These are phyloP conservation scores for Trichoderma sp. DNA, from an alignment of 2,329 filamentous ascomycete species.

Conservation along the genomic window DNA sequence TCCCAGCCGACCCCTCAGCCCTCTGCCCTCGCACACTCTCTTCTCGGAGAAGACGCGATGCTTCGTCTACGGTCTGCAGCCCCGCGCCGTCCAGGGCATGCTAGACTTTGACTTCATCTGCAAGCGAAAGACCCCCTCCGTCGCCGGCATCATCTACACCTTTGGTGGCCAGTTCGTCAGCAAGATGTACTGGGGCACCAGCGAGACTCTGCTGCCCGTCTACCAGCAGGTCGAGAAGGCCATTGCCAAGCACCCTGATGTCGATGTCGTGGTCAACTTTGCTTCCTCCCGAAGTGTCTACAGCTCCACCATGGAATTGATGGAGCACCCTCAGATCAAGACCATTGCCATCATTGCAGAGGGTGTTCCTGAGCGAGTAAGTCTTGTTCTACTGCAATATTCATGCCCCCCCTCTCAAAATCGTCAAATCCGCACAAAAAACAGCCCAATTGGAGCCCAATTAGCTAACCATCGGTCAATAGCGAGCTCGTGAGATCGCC, in stretches of 20 bases:
- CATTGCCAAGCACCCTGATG: constrained; percentile 93
- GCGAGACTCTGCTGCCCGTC: constrained; percentile 96
- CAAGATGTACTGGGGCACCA: constrained; percentile 99
- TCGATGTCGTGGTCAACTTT: constrained; percentile 99
- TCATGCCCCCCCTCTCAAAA: neutral
- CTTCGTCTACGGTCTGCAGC: constrained; percentile 99
- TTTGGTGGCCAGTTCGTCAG: constrained; percentile 99
- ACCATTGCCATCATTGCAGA: constrained; percentile 99
- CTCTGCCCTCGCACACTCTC: constrained; percentile 83
- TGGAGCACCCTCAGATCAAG: constrained; percentile 96
- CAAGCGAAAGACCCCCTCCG: constrained; percentile 95
- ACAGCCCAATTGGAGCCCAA: constrained; percentile 31
- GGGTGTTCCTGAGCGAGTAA: constrained; percentile 95
- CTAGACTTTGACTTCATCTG: constrained; percentile 99
- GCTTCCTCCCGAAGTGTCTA: constrained; percentile 98
- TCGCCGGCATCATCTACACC: constrained; percentile 99
- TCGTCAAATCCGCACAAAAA: neutral
- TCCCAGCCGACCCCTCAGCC: constrained; percentile 89
- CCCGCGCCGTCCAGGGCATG: constrained; percentile 88
- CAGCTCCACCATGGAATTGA: constrained; percentile 97
- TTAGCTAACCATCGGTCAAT: constrained; percentile 23
- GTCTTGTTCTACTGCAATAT: constrained; percentile 40
- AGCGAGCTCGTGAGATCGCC: constrained; percentile 97
- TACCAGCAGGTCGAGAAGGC: constrained; percentile 95
- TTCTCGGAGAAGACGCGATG: constrained; percentile 99